These are phyloP conservation scores for Phlebiopsis flavidoalba DNA, from an alignment of 768 basidiomycete genomes.

Conservation along the genomic window DNA sequence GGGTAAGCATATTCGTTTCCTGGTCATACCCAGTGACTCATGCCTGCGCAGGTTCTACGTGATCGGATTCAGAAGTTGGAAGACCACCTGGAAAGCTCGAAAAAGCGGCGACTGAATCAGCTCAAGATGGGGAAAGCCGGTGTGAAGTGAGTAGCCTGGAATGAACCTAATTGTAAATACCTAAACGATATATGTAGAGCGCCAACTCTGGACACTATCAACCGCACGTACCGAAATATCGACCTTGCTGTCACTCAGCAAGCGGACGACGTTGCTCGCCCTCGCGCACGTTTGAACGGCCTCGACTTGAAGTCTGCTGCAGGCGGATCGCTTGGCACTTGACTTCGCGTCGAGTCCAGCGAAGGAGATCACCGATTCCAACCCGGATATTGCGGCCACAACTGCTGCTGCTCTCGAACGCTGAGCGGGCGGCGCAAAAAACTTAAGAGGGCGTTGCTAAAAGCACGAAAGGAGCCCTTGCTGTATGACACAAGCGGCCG, in stretches of 20 bases:
- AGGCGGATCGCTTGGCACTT: constrained; percentile 29
- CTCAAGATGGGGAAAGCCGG: constrained; percentile 55
- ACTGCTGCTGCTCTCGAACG: constrained; percentile 80
- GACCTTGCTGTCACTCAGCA: constrained; percentile 66
- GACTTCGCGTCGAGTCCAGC: constrained; percentile 21
- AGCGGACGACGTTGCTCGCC: constrained; percentile 43
- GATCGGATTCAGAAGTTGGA: constrained; percentile 80
- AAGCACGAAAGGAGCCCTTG: constrained; percentile 56
- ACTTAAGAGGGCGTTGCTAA: constrained; percentile 64
- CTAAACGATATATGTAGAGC: constrained; percentile 42
- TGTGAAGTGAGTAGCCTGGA: constrained; percentile 45
- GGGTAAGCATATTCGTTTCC: constrained; percentile 40
- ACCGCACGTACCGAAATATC: constrained; percentile 82
- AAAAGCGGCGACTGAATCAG: constrained; percentile 63
- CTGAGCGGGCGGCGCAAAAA: constrained; percentile 68
- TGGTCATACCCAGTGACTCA: constrained; percentile 7
- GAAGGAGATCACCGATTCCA: constrained; percentile 30
- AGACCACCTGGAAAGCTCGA: constrained; percentile 60
- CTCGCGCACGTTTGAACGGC: constrained; percentile 49
- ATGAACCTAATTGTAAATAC: not conserved
- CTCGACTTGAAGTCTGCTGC: constrained; percentile 34
- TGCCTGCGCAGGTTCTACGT: constrained; percentile 47
- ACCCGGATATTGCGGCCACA: constrained; percentile 63
- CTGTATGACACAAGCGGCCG: constrained; percentile 50
- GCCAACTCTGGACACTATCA: constrained; percentile 81